Conservation (phyloP, 2,329 filamentous ascomycete species). For the Intubia oerlemansii region DNA sequence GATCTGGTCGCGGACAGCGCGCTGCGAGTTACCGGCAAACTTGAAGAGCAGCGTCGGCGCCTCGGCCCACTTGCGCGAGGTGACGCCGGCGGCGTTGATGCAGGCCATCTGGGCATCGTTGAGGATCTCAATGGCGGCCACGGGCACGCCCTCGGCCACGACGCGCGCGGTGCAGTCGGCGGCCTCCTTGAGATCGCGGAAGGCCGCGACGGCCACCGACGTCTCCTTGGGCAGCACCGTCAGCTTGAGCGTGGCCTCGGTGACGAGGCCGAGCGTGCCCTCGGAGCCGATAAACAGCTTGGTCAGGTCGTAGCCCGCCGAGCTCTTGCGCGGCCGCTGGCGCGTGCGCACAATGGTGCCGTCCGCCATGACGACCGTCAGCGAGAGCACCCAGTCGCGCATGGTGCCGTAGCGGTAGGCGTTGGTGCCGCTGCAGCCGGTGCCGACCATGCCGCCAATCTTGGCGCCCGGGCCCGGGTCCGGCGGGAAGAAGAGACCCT, state of each 20-base stretch:
- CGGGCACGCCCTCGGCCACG: constrained; percentile 59
- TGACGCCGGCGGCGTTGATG: constrained; percentile 45
- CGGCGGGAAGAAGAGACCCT: constrained; percentile 77
- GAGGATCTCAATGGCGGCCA: constrained; percentile 81
- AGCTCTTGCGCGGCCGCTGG: constrained; percentile 73
- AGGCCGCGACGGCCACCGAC: constrained; percentile 53
- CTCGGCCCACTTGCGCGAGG: constrained; percentile 46
- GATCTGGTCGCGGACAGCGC: constrained; percentile 60
- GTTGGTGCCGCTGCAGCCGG: constrained; percentile 59
- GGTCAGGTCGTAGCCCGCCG: constrained; percentile 80
- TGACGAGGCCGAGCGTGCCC: constrained; percentile 77
- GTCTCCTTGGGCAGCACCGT: constrained; percentile 61
- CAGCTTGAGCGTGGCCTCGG: constrained; percentile 75
- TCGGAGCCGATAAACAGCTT: constrained; percentile 79
- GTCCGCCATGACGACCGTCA: constrained; percentile 79
- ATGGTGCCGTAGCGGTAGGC: constrained; percentile 86
- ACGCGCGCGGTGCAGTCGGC: constrained; percentile 64
- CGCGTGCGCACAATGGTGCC: constrained; percentile 78
- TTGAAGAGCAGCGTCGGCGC: constrained; percentile 69
- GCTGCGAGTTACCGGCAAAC: constrained; percentile 45
- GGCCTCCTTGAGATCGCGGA: constrained; percentile 40
- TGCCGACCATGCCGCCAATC: constrained; percentile 79
- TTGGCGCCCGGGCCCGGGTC: constrained; percentile 80
- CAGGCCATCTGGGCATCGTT: constrained; percentile 76
- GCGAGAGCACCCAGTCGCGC: constrained; percentile 75